phyloP scores from a whole-genome alignment of 306 rosid species.

The Sindora glabra region DNA sequence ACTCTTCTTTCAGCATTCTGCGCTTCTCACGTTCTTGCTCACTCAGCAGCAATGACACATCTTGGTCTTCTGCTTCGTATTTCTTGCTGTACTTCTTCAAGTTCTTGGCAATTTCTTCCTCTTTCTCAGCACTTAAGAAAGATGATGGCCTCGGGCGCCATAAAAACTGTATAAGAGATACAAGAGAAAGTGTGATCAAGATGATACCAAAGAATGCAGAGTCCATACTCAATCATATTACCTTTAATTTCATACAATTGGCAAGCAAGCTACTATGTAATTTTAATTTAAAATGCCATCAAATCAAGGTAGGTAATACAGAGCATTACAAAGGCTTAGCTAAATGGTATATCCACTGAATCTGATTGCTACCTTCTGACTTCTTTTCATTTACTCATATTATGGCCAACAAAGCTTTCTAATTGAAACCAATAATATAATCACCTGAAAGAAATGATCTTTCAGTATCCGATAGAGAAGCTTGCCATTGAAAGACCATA shows the following conservation, averaged over 20 bases:
- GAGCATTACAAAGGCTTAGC: neutral
- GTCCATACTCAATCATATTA: too few relatives aligned
- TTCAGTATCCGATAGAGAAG: slow-evolving; percentile 66
- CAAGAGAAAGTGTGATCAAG: neutral
- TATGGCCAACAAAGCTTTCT: neutral
- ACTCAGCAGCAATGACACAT: slow-evolving; percentile 61
- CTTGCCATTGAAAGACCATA: slow-evolving; percentile 90
- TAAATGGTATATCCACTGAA: neutral
- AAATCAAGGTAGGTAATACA: neutral
- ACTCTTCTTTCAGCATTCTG: slow-evolving; percentile 66
- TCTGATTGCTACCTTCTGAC: too few relatives aligned
- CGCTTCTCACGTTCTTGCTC: slow-evolving; percentile 90
- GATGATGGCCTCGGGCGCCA: slow-evolving; percentile 94
- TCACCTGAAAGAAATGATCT: slow-evolving; percentile 89
- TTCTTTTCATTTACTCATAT: too few relatives aligned
- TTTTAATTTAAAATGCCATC: too few relatives aligned
- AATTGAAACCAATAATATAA: neutral
- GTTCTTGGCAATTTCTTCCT: slow-evolving; percentile 83
- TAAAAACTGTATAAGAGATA: slow-evolving; percentile 39
- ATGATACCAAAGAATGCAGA: too few relatives aligned
- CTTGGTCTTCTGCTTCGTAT: slow-evolving; percentile 87
- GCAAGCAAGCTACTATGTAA: too few relatives aligned
- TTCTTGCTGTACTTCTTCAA: slow-evolving; percentile 89
- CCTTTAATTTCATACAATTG: too few relatives aligned
- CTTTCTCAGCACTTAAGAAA: slow-evolving; percentile 67